A percentile compares a stretch with the other conserved stretches of the same genome.
phyloP scores from a whole-genome alignment of 139 green algal genomes.

The Chlamydomonas asymmetrica region DNA sequence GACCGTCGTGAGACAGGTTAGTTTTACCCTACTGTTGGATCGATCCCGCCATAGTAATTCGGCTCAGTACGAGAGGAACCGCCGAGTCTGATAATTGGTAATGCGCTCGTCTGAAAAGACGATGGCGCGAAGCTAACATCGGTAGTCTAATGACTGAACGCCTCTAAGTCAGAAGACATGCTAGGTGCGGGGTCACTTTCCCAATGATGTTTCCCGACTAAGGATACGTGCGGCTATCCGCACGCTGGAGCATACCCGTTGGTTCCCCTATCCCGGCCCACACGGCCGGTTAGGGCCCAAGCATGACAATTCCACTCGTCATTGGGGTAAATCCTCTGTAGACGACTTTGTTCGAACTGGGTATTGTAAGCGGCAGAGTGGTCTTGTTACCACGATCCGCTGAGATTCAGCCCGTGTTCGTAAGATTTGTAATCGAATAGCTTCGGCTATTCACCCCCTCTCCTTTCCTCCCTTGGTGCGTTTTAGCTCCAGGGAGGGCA shows the following conservation, averaged over 20 bases:
- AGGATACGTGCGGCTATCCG: conserved; percentile 65
- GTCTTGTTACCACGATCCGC: conserved; percentile 84
- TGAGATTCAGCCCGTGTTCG: conserved; percentile 78
- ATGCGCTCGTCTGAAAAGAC: conserved; percentile 62
- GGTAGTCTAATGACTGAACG: conserved; percentile 71
- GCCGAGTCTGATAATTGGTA: conserved; percentile 80
- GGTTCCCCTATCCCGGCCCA: conserved; percentile 45
- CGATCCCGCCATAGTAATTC: conserved; percentile 82
- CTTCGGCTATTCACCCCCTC: too few relatives aligned
- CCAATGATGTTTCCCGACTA: conserved; percentile 61
- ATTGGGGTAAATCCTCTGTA: conserved; percentile 85
- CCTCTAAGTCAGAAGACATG: conserved; percentile 52
- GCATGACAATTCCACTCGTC: conserved; percentile 73
- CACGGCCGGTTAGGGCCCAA: conserved; percentile 37
- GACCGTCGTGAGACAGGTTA: conserved; percentile 48
- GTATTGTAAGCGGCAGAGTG: conserved; percentile 88
- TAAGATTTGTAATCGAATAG: conserved; percentile 62
- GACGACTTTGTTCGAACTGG: conserved; percentile 82
- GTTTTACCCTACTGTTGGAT: conserved; percentile 82
- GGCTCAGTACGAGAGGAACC: conserved; percentile 93
- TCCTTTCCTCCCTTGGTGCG: too few relatives aligned
- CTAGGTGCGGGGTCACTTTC: conserved; percentile 48
- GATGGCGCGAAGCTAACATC: conserved; percentile 85
- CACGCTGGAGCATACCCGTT: conserved; percentile 69
- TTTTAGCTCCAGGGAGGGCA: too few relatives aligned